phyloP scores from a whole-genome alignment of 2,329 filamentous ascomycete species.

The Diatrype stigma region DNA sequence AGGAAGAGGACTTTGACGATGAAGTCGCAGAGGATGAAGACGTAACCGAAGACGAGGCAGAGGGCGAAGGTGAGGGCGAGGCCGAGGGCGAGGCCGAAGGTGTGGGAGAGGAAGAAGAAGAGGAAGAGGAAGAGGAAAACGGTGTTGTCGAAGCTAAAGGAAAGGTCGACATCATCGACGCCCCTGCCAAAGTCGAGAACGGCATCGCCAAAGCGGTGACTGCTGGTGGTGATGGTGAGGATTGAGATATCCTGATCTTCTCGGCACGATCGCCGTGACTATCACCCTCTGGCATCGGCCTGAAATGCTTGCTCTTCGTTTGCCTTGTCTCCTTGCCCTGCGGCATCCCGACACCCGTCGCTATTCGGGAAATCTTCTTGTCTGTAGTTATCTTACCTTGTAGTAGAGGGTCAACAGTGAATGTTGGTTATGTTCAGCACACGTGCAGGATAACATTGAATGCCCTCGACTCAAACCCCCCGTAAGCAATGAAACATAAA shows the following conservation, averaged over 20 bases:
- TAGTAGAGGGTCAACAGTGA: too few relatives aligned
- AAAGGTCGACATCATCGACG: constrained; percentile 23
- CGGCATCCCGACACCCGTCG: too few relatives aligned
- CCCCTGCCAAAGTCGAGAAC: constrained; percentile 13
- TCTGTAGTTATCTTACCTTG: too few relatives aligned
- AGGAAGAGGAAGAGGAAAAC: constrained; percentile 13
- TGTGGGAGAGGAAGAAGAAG: constrained; percentile 13
- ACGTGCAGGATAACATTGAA: too few relatives aligned
- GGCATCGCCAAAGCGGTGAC: constrained; percentile 11
- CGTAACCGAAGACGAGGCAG: constrained; percentile 18
- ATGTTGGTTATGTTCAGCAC: too few relatives aligned
- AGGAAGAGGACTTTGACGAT: constrained; percentile 24
- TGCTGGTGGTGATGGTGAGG: constrained; percentile 23
- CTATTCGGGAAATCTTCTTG: too few relatives aligned
- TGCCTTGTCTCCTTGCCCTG: too few relatives aligned
- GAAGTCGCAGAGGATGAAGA: constrained; percentile 20
- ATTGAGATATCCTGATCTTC: constrained; percentile 7
- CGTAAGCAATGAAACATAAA: too few relatives aligned
- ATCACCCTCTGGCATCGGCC: too few relatives aligned
- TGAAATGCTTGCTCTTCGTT: too few relatives aligned
- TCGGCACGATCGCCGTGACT: not conserved
- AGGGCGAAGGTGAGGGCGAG: constrained; percentile 14
- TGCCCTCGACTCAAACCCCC: too few relatives aligned
- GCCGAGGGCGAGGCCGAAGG: constrained; percentile 18
- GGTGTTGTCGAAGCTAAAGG: constrained; percentile 19